Percentiles rank a stretch among this genome's conserved stretches.
These are phyloP conservation scores for Raffaelea deltoideospora DNA, from an alignment of 2,329 filamentous ascomycete species.

Conservation along the genomic window DNA sequence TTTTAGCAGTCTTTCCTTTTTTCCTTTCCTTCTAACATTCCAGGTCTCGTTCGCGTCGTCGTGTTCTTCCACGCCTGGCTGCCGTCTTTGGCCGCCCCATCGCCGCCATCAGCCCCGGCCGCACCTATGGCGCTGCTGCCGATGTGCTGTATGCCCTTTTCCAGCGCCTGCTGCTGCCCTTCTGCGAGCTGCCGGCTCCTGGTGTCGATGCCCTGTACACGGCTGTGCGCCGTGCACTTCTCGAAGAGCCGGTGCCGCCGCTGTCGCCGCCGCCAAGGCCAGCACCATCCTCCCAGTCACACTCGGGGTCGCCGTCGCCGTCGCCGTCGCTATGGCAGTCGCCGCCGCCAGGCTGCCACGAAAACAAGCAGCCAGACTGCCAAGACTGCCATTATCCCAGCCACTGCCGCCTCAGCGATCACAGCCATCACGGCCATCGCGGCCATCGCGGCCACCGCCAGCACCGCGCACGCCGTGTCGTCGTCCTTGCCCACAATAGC, in stretches of 20 bases:
- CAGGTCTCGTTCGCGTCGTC: conserved; percentile 16
- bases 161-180: conserved; percentile 16
- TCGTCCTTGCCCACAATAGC: conserved; percentile 24
- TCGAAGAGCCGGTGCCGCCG: conserved; percentile 4
- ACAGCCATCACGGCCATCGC: too few relatives aligned
- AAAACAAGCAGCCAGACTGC: too few relatives aligned
- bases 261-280: neutral
- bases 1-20: neutral
- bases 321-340: neutral
- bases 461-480: conserved; percentile 14
- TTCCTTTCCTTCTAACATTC: neutral
- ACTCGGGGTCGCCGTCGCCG: too few relatives aligned
- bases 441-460: too few relatives aligned
- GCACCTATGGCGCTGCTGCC: conserved; percentile 35
- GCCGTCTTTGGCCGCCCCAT: conserved; percentile 24
- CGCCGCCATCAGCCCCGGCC: conserved; percentile 30
- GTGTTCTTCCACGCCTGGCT: conserved; percentile 19
- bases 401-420: too few relatives aligned
- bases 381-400: too few relatives aligned
- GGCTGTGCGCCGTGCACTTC: conserved; percentile 19
- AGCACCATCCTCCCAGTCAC: neutral
- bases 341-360: conserved; percentile 13
- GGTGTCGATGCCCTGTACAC: conserved; percentile 18
- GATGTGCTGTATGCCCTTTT: conserved; percentile 27
- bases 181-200: conserved; percentile 9